Evolutionary conservation across 257 asterid species (phyloP).

Genomic region (Solanum corneliomulleri): DNA sequence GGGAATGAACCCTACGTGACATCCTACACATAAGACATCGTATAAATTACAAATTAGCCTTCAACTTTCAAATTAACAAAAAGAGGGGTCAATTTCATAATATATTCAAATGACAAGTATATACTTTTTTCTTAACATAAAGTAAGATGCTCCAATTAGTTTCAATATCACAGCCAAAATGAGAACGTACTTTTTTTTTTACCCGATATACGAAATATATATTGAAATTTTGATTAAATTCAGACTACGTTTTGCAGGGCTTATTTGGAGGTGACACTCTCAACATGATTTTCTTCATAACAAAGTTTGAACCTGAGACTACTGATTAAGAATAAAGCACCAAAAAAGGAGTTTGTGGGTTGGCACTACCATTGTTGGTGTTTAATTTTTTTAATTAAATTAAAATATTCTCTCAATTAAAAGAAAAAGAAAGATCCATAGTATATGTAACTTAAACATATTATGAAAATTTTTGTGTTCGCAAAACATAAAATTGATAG

Average conservation of each 20-base stretch:
- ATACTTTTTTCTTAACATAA: neutral
- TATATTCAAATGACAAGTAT: neutral
- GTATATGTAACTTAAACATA: neutral
- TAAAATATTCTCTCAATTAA: neutral
- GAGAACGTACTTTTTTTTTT: too few relatives aligned
- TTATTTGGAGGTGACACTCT: too few relatives aligned
- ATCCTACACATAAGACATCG: too few relatives aligned
- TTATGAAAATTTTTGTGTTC: neutral
- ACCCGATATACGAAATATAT: too few relatives aligned
- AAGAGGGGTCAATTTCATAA: neutral
- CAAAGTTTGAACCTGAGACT: accelerated
- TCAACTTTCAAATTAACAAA: neutral
- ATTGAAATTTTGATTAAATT: too few relatives aligned
- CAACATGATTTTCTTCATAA: too few relatives aligned
- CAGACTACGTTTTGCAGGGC: accelerated
- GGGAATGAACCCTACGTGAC: too few relatives aligned
- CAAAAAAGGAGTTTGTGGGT: neutral
- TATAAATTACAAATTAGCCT: neutral
- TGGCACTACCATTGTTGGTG: neutral
- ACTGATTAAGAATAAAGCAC: too few relatives aligned
- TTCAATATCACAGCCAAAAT: neutral
- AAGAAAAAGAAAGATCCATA: neutral
- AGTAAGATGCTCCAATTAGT: neutral
- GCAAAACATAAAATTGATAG: too few relatives aligned
- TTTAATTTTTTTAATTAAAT: neutral